Conservation (phyloP, 768 basidiomycete genomes). For the Hericium coralloides region DNA sequence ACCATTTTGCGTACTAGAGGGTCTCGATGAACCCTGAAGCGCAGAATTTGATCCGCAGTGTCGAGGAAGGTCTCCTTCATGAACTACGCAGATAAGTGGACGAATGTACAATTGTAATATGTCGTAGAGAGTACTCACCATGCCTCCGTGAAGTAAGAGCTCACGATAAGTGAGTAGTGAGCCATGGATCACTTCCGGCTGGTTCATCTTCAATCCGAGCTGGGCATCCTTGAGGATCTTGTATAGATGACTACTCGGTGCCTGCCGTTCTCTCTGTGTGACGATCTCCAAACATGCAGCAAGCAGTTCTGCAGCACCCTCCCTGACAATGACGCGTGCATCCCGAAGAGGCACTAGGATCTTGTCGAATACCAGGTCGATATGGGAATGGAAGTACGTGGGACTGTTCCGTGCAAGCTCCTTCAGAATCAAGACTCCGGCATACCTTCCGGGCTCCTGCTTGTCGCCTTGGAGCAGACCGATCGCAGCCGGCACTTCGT, state of each 20-base stretch:
- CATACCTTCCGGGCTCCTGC: constrained; percentile 78
- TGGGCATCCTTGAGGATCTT: constrained; percentile 90
- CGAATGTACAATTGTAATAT: background rate
- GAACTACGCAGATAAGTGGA: constrained; percentile 38
- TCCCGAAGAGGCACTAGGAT: constrained; percentile 88
- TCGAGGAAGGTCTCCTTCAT: constrained; percentile 83
- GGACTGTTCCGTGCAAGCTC: constrained; percentile 89
- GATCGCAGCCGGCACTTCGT: constrained; percentile 78
- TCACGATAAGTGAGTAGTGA: constrained; percentile 88
- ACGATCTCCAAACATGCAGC: constrained; percentile 90
- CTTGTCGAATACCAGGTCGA: constrained; percentile 83
- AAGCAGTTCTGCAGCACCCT: constrained; percentile 89
- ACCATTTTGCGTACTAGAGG: constrained; percentile 87
- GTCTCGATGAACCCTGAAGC: constrained; percentile 84
- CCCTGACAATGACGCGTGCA: constrained; percentile 80
- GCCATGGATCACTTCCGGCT: constrained; percentile 88
- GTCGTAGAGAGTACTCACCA: constrained; percentile 46
- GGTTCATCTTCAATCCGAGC: constrained; percentile 64
- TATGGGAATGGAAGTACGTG: constrained; percentile 80
- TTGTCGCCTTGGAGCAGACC: constrained; percentile 69
- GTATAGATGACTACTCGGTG: constrained; percentile 54
- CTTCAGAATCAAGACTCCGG: constrained; percentile 88
- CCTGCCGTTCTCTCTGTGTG: constrained; percentile 58
- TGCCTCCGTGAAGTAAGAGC: constrained; percentile 85
- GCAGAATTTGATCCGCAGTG: constrained; percentile 83